Conservation (phyloP, 805 yeast genomes). For the Ogataea corticis region DNA sequence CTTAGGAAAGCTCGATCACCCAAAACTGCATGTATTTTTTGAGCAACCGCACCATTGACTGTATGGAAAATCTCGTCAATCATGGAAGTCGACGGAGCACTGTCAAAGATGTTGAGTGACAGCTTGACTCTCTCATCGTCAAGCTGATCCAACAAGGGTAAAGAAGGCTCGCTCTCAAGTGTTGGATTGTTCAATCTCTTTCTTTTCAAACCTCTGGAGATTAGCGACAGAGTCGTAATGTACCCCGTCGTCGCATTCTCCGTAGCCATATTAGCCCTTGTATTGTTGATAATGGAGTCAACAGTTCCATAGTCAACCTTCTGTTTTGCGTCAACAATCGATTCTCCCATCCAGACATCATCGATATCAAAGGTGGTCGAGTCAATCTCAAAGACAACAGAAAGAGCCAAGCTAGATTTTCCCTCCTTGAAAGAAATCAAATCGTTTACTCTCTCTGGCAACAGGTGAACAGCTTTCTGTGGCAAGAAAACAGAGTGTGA, state of each 20-base stretch:
- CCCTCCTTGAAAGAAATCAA: slow-evolving; percentile 61
- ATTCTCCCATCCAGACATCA: slow-evolving; percentile 75
- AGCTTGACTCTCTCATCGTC: slow-evolving; percentile 83
- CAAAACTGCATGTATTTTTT: slow-evolving; percentile 66
- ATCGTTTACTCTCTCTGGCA: slow-evolving; percentile 66
- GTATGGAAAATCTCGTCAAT: slow-evolving; percentile 76
- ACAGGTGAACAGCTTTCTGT: slow-evolving; percentile 65
- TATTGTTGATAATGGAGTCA: slow-evolving; percentile 46
- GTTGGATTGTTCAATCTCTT: slow-evolving; percentile 57
- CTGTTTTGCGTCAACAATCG: slow-evolving; percentile 64
- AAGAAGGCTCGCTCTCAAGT: slow-evolving; percentile 48
- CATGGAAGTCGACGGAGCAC: slow-evolving; percentile 54
- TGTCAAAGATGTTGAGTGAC: slow-evolving; percentile 70
- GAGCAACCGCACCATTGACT: slow-evolving; percentile 85
- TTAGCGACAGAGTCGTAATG: slow-evolving; percentile 60
- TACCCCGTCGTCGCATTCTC: slow-evolving; percentile 59
- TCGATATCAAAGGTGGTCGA: slow-evolving; percentile 68
- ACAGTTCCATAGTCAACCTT: slow-evolving; percentile 54
- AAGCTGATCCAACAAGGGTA: slow-evolving; percentile 72
- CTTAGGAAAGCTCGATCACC: slow-evolving; percentile 85
- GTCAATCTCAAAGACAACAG: slow-evolving; percentile 81
- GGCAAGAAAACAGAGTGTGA: slow-evolving; percentile 87
- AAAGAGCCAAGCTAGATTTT: slow-evolving; percentile 63
- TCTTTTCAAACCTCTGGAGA: slow-evolving; percentile 69
- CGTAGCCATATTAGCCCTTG: slow-evolving; percentile 18